Percentiles rank a stretch among this genome's conserved stretches.
Evolutionary conservation across 2,329 filamentous ascomycete genomes (phyloP).

Genomic region (Verruconis gallopava): DNA sequence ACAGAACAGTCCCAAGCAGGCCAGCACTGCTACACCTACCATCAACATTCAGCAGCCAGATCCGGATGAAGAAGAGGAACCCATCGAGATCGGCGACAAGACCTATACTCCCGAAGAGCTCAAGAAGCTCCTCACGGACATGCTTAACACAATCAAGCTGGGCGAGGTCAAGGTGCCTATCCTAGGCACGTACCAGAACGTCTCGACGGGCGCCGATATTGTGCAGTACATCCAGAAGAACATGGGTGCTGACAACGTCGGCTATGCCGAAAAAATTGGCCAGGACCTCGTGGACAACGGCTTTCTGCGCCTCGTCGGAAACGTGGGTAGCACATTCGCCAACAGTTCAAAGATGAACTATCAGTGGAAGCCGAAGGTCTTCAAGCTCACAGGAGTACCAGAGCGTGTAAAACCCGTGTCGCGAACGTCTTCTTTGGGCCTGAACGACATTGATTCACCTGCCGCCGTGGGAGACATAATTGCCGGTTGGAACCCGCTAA

Average conservation of each 20-base stretch:
- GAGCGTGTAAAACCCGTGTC: slow-evolving; percentile 69
- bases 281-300: slow-evolving; percentile 82
- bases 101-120: slow-evolving; percentile 74
- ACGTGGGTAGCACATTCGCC: slow-evolving; percentile 87
- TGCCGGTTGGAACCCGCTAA: slow-evolving; percentile 83
- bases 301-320: slow-evolving; percentile 81
- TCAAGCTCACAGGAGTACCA: slow-evolving; percentile 73
- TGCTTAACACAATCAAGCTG: slow-evolving; percentile 75
- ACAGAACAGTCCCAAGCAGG: slow-evolving; percentile 39
- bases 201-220: slow-evolving; percentile 81
- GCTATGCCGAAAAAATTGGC: slow-evolving; percentile 86
- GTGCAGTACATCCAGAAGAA: slow-evolving; percentile 88
- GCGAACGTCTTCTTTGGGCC: slow-evolving; percentile 56
- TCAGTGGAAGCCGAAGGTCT: slow-evolving; percentile 89
- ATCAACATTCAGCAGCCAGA: slow-evolving; percentile 82
- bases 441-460: slow-evolving; percentile 56
- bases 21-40: slow-evolving; percentile 28
- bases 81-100: slow-evolving; percentile 83
- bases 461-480: slow-evolving; percentile 81
- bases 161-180: slow-evolving; percentile 93
- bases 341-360: slow-evolving; percentile 98
- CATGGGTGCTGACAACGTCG: slow-evolving; percentile 71
- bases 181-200: slow-evolving; percentile 87
- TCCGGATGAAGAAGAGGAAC: slow-evolving; percentile 59
- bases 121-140: slow-evolving; percentile 78